These are phyloP conservation scores for Fusarium albosuccineum DNA, from an alignment of 2,329 filamentous ascomycete species.

Conservation along the genomic window DNA sequence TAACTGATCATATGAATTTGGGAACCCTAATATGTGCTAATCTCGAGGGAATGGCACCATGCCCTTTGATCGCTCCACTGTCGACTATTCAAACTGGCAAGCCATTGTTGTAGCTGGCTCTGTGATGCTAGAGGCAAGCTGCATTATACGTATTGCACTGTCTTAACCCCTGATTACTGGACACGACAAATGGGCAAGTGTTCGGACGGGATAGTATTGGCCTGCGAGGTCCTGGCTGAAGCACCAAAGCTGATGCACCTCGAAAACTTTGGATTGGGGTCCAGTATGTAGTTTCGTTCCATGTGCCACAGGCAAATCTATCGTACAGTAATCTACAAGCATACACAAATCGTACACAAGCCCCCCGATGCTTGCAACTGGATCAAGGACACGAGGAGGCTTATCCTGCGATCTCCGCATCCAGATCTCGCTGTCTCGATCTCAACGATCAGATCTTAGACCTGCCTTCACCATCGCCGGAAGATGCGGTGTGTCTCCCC, in stretches of 20 bases:
- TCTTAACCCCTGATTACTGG: too few relatives aligned
- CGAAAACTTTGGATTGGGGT: not conserved
- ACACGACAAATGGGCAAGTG: too few relatives aligned
- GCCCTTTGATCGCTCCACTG: too few relatives aligned
- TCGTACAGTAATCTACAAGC: not conserved
- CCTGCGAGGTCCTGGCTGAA: not conserved
- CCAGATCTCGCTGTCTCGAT: slow-evolving; percentile 16
- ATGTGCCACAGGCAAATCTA: not conserved
- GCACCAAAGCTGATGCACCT: not conserved
- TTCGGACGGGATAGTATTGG: too few relatives aligned
- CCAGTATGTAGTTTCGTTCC: not conserved
- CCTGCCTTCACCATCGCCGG: slow-evolving; percentile 13
- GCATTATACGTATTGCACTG: too few relatives aligned
- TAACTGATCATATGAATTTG: too few relatives aligned
- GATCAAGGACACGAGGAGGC: slow-evolving; percentile 16
- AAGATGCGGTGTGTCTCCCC: slow-evolving; percentile 39
- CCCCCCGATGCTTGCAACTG: not conserved
- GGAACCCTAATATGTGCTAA: too few relatives aligned
- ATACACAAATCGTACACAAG: slow-evolving; percentile 15
- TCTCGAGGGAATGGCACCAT: too few relatives aligned
- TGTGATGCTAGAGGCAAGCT: too few relatives aligned
- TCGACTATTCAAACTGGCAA: too few relatives aligned
- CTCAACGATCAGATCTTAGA: slow-evolving; percentile 24
- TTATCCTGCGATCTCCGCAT: not conserved
- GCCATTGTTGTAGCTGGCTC: too few relatives aligned